Evolutionary conservation across 805 yeast genomes (phyloP).

Genomic region (Lachancea quebecensis): DNA sequence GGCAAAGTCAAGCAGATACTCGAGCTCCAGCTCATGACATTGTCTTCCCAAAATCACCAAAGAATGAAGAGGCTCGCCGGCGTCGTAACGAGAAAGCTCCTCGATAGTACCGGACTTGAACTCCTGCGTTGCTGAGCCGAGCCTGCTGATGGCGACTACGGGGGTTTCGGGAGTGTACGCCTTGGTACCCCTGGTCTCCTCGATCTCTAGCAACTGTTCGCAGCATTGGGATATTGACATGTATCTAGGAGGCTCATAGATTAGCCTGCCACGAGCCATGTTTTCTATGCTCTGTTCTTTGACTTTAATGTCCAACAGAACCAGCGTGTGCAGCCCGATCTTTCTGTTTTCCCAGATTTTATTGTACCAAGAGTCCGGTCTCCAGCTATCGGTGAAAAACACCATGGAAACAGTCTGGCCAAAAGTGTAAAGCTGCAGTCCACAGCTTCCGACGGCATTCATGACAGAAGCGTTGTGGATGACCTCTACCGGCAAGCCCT

Average conservation of each 20-base stretch:
- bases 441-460: conserved; percentile 99
- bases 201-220: conserved; percentile 79
- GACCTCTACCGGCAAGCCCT: conserved; percentile 67
- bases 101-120: conserved; percentile 80
- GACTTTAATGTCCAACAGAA: conserved; percentile 86
- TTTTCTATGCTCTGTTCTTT: conserved; percentile 94
- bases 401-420: conserved; percentile 98
- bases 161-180: conserved; percentile 87
- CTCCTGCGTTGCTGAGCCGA: conserved; percentile 78
- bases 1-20: conserved; percentile 71
- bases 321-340: conserved; percentile 85
- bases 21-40: conserved; percentile 88
- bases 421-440: conserved; percentile 86
- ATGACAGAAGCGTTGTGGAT: conserved; percentile 95
- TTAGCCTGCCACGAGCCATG: conserved; percentile 84
- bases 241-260: conserved; percentile 95
- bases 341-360: conserved; percentile 83
- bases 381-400: conserved; percentile 91
- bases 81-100: conserved; percentile 73
- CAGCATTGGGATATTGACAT: conserved; percentile 91
- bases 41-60: conserved; percentile 85
- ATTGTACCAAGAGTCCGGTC: conserved; percentile 91
- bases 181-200: conserved; percentile 62
- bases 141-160: conserved; percentile 85
- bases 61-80: conserved; percentile 94